These are phyloP conservation scores for Cladophialophora carrionii DNA, from an alignment of 2,329 filamentous ascomycete genomes.

Conservation along the genomic window DNA sequence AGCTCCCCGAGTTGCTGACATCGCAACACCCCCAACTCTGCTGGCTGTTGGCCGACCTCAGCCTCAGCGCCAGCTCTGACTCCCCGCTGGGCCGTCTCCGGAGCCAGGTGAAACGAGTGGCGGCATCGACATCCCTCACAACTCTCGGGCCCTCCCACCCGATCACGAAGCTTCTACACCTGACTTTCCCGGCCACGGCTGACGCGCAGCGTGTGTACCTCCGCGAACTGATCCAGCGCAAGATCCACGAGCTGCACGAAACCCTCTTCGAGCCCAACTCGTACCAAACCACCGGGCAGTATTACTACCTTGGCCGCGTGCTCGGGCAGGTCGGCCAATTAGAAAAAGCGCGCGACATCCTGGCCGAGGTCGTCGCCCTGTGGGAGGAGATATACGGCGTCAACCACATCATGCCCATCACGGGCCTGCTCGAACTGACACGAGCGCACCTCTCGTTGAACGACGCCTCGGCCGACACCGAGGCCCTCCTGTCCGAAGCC, in stretches of 20 bases:
- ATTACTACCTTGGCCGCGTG: constrained; percentile 24
- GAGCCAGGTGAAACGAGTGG: constrained; percentile 15
- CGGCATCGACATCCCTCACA: constrained; percentile 12
- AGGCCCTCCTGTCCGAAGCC: constrained; percentile 15
- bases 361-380: constrained; percentile 6
- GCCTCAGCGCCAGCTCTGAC: constrained; percentile 18
- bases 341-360: constrained; percentile 11
- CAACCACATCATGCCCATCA: constrained; percentile 24
- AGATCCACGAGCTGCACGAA: constrained; percentile 22
- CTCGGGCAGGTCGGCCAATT: constrained; percentile 19
- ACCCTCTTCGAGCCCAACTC: constrained; percentile 10
- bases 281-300: constrained; percentile 21
- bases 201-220: background rate
- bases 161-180: constrained; percentile 19
- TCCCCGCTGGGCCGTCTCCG: constrained; percentile 21
- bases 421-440: constrained; percentile 23
- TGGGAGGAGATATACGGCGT: constrained; percentile 15
- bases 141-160: constrained; percentile 21
- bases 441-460: constrained; percentile 15
- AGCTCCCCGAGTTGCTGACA: constrained; percentile 13
- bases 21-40: constrained; percentile 23
- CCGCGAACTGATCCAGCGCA: constrained; percentile 25
- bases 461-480: constrained; percentile 7
- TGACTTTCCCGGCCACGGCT: constrained; percentile 9
- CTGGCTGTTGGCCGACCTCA: constrained; percentile 24